Conservation (phyloP, 495 filamentous ascomycete species). For the Sabuloglossum arenarium region DNA sequence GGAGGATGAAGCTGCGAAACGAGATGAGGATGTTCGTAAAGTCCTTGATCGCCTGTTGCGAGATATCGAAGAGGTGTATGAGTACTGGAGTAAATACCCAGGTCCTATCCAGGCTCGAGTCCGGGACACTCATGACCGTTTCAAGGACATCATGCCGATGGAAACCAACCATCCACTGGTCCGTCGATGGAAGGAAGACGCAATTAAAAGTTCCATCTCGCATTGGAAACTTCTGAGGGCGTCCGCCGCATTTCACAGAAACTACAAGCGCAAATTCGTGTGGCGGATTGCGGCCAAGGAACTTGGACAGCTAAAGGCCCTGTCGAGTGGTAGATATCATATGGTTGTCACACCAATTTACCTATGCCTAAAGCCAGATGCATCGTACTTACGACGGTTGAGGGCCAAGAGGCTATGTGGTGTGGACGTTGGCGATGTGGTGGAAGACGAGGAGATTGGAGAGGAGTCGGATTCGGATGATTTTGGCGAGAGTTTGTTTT, state of each 20-base stretch:
- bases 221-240: constrained; percentile 40
- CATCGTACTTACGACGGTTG: background rate
- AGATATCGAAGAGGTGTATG: constrained; percentile 13
- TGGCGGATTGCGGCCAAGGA: constrained; percentile 46
- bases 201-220: constrained; percentile 20
- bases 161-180: constrained; percentile 22
- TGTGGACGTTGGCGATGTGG: background rate
- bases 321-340: background rate
- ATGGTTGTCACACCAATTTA: background rate
- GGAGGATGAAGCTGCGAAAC: constrained; percentile 15
- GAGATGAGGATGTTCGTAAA: constrained; percentile 11
- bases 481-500: background rate
- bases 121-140: background rate
- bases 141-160: background rate
- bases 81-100: background rate
- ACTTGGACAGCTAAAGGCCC: constrained; percentile 41
- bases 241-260: constrained; percentile 32
- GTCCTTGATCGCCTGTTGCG: constrained; percentile 13
- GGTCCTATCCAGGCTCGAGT: background rate
- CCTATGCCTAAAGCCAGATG: background rate
- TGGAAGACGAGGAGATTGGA: background rate
- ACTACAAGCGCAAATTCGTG: constrained; percentile 22
- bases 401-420: background rate
- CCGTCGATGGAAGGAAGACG: constrained; percentile 19
- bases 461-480: background rate